Evolutionary conservation across 1,284 basidiomycete genomes (phyloP), one percentile per base, ranked within the genome.

Genomic region (Marasmius fiardii): DNA sequence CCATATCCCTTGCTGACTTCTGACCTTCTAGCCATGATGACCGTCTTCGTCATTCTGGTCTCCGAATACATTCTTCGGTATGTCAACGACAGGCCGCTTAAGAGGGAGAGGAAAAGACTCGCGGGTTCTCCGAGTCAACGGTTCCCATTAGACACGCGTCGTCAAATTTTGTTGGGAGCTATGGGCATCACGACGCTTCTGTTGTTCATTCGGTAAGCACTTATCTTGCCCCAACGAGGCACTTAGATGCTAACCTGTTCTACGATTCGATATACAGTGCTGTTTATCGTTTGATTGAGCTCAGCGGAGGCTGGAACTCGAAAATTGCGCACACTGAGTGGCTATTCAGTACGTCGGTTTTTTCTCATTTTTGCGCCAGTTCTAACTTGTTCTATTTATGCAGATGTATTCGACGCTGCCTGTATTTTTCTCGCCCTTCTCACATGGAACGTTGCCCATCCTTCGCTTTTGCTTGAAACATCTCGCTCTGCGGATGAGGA

Each of bases 391-490:
- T 2, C 20, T 34, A n/a, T 21, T 43, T 5, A 20, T 26, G 23
- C 43, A 58, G 56, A 47, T 31, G 18, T 58, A 10, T 54, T 58
- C 39, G 56, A 58, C 24, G 33, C 56, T 16, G 49, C 41, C 14
- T 37, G 54, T 26, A 52, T 58, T 3, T n/a, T 28, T 12, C 20
- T 54, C 24, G 56, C 53, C n/a, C 45, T 58, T 34, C 51, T 54
- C 43, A 48, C 20, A 5, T 58, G 56, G 56, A 58, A 58, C 20
- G 43, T 51, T n/a, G 47, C 51, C 4, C 56, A 53, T 37, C 39
- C 48, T 12, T 26, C 26, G 5, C 3, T 8, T 6, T 31, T 49
- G 24, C 47, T 49, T 16, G 23, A 14, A n/a, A 24, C 24, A 20
- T 23, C 28, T 31, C 28, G 5, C 10, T 4, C 28, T 31, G 5